phyloP scores from a whole-genome alignment of 2,329 filamentous ascomycete species.

The Lachnellula hyalina region DNA sequence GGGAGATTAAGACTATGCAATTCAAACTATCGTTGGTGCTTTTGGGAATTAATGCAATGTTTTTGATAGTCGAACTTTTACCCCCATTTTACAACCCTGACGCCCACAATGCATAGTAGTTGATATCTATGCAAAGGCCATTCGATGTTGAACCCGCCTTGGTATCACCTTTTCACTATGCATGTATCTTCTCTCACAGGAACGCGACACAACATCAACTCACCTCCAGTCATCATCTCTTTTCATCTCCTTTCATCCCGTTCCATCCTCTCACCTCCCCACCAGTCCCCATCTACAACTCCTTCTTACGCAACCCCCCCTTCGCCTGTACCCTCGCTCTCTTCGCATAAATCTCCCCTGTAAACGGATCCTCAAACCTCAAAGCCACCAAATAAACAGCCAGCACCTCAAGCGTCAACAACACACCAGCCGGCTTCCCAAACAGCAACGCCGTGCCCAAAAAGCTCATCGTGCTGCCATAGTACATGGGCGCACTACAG shows the following conservation, averaged over 20 bases:
- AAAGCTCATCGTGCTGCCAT: constrained; percentile 89
- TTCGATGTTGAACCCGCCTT: constrained; percentile 25
- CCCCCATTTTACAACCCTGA: constrained; percentile 11
- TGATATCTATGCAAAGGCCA: constrained; percentile 24
- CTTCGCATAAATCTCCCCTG: constrained; percentile 86
- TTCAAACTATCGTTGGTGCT: background rate
- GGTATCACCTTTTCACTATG: constrained; percentile 5
- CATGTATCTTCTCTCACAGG: background rate
- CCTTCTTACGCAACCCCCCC: constrained; percentile 22
- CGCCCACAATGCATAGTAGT: constrained; percentile 25
- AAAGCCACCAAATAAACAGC: constrained; percentile 76
- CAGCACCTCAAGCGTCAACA: constrained; percentile 70
- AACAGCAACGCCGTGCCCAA: constrained; percentile 78
- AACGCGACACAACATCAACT: background rate
- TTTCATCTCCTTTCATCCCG: constrained; percentile 2
- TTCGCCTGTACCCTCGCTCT: constrained; percentile 53
- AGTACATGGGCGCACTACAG: constrained; percentile 90
- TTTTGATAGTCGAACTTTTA: background rate
- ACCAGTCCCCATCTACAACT: constrained; percentile 11
- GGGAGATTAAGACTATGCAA: too few relatives aligned
- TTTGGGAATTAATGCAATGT: constrained; percentile 2
- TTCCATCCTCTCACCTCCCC: background rate
- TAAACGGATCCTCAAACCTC: constrained; percentile 90
- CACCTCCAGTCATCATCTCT: background rate
- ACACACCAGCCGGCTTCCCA: constrained; percentile 79